phyloP scores from a whole-genome alignment of 2,329 filamentous ascomycete genomes.

The Fusarium liriodendri region DNA sequence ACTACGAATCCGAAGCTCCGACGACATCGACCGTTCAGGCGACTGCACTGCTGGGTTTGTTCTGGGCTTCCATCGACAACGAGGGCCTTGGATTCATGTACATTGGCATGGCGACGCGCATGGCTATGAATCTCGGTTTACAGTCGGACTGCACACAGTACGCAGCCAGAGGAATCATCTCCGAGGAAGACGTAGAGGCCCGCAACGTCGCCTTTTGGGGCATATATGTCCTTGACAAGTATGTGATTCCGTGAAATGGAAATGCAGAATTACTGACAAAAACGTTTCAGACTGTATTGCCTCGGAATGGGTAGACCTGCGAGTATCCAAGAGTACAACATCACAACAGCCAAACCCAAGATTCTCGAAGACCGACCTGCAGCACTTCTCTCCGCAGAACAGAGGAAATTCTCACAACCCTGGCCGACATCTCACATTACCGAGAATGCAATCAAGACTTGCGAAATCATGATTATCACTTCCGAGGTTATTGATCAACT shows the following conservation, averaged over 20 bases:
- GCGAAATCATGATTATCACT: slow-evolving; percentile 16
- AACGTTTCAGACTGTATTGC: background rate
- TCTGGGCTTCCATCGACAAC: background rate
- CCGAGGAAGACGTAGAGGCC: background rate
- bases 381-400: background rate
- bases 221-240: background rate
- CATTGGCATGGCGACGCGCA: slow-evolving; percentile 16
- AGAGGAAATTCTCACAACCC: background rate
- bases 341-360: background rate
- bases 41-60: background rate
- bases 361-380: background rate
- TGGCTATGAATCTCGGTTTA: slow-evolving; percentile 24
- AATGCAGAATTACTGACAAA: no score
- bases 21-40: slow-evolving; percentile 21
- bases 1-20: slow-evolving; percentile 19
- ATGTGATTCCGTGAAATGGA: rapidly evolving
- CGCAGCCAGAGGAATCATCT: background rate
- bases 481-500: slow-evolving; percentile 21
- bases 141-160: slow-evolving; percentile 40
- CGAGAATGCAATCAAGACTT: slow-evolving; percentile 13
- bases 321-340: background rate
- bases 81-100: background rate
- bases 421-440: slow-evolving; percentile 17
- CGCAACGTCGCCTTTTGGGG: background rate
- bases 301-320: background rate